Conservation (phyloP, 768 basidiomycete genomes). For the Amanita thiersii region DNA sequence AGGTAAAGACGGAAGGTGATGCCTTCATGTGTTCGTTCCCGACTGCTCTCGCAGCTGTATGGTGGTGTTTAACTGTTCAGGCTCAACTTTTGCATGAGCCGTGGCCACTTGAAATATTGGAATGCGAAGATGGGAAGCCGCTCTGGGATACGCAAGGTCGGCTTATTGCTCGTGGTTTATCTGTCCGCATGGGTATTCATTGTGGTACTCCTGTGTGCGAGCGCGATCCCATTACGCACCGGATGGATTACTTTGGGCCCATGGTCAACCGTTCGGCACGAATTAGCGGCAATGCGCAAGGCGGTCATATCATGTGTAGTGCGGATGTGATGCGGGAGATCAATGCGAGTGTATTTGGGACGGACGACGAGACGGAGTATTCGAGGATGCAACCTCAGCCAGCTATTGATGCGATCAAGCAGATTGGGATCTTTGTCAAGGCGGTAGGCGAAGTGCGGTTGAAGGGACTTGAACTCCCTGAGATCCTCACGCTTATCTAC, state of each 20-base stretch:
- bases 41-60: slow-evolving; percentile 73
- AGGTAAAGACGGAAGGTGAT: slow-evolving; percentile 99
- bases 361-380: slow-evolving; percentile 50
- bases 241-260: slow-evolving; percentile 98
- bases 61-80: slow-evolving; percentile 89
- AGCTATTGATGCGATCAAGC: slow-evolving; percentile 68
- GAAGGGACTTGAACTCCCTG: slow-evolving; percentile 91
- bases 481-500: slow-evolving; percentile 79
- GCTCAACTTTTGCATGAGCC: slow-evolving; percentile 67
- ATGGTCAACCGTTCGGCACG: slow-evolving; percentile 93
- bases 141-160: slow-evolving; percentile 57
- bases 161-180: slow-evolving; percentile 78
- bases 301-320: slow-evolving; percentile 92
- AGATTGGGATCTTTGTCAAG: slow-evolving; percentile 61
- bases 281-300: slow-evolving; percentile 73
- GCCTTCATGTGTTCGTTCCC: slow-evolving; percentile 99
- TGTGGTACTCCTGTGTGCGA: slow-evolving; percentile 88
- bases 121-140: slow-evolving; percentile 85
- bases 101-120: slow-evolving; percentile 93
- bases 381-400: slow-evolving; percentile 47
- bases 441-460: slow-evolving; percentile 87
- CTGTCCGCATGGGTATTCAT: slow-evolving; percentile 97
- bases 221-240: slow-evolving; percentile 79
- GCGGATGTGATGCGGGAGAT: slow-evolving; percentile 83
- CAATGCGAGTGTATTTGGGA: slow-evolving; percentile 47